Evolutionary conservation across 1,284 basidiomycete species (phyloP).

Genomic region (Athelia psychrophila): DNA sequence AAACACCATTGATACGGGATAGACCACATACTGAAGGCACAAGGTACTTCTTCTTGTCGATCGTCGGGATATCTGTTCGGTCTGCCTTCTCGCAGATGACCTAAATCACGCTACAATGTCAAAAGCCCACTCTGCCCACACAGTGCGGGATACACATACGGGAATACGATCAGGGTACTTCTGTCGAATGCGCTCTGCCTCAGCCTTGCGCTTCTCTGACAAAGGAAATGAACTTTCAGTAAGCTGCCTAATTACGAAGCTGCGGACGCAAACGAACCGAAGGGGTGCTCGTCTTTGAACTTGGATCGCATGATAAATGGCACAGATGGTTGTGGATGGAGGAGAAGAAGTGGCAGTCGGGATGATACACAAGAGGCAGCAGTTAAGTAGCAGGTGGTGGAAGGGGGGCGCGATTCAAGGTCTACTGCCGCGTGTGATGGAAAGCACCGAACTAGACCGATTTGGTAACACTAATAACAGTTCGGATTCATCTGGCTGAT

Average conservation of each 20-base stretch:
- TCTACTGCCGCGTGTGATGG: too few species aligned
- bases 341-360: not conserved
- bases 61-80: conserved; percentile 97
- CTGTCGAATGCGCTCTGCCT: conserved; percentile 95
- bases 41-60: conserved; percentile 99
- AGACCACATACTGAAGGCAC: conserved; percentile 81
- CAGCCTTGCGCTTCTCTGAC: conserved; percentile 97
- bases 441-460: not conserved
- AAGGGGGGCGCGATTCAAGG: too few species aligned
- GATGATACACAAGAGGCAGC: not conserved
- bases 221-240: conserved; percentile 15
- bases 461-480: too few species aligned
- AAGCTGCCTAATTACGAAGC: conserved; percentile 24
- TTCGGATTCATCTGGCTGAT: too few species aligned
- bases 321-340: not conserved
- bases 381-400: not conserved
- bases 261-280: conserved; percentile 58
- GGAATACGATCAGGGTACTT: conserved; percentile 99
- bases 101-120: conserved; percentile 38
- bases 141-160: conserved; percentile 47
- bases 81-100: conserved; percentile 99
- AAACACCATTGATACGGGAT: conserved; percentile 16
- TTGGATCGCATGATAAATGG: conserved; percentile 80
- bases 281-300: conserved; percentile 99
- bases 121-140: conserved; percentile 6